Evolutionary conservation across 2,329 filamentous ascomycete genomes (phyloP), one percentile per base, ranked within the genome.

Genomic region (Pseudocercospora vitis): DNA sequence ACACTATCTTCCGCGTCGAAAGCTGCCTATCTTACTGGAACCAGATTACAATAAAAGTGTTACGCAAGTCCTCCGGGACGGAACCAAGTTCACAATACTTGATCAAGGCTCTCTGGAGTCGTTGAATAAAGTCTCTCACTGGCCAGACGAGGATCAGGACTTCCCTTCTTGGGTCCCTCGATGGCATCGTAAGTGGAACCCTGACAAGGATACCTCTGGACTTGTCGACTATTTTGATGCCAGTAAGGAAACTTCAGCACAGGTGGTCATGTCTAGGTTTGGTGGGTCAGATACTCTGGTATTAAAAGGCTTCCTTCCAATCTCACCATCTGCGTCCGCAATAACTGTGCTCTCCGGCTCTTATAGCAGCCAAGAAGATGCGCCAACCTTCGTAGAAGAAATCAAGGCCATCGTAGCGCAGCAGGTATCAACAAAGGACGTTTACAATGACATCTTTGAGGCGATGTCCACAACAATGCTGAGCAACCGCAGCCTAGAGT

Each of bases 171-270:
- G 42, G 42, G 24, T 45, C 1, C 42, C 42, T 3, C 42, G 42
- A 12, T 31, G 42, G 42, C 42, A 45, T 45, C 42, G 42, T 8
- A 45, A 45, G 18, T 45, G 42, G 42, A 31, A 45, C 11, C n/a
- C 42, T 4, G 16, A 45, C 3, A 45, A 45, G 14, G 42, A 45
- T 9, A 31, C 42, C 29, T 45, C 42, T 31, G 24, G 42, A 5
- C 42, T 45, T 2, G 42, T 45, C n/a, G 12, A 23, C 14, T 45
- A 45, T 19, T 45, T 28, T 19, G 24, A 45, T 7, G 42, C 42
- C 6, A 45, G 42, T 19, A 31, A 45, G 14, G 24, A 14, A 16
- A 45, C 42, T 8, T 31, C 24, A n/a, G 42, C 42, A 9, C n/a
- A 45, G 18, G 24, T 45, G 18, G 42, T 45, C 12, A 45, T 45